Evolutionary conservation across 2,329 filamentous ascomycete species (phyloP), one percentile per base, ranked within the genome.

Genomic region (Cladophialophora immunda): DNA sequence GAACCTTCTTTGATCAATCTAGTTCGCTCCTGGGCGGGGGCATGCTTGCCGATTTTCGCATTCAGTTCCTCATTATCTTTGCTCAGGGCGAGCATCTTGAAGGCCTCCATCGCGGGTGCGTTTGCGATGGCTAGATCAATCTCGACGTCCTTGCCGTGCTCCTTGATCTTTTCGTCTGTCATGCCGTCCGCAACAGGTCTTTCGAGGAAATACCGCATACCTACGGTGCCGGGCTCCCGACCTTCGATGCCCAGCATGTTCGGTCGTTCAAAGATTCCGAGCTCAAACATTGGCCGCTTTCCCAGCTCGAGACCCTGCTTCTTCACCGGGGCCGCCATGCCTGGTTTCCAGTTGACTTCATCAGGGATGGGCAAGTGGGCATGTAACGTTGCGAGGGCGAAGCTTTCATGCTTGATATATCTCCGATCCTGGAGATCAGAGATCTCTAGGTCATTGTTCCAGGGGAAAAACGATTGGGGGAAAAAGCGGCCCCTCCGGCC

Each of bases 221-320:
- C 82, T 11, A 83, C 73, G 0, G 81, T 82, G 0, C 83, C 83
- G 0, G 78, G 77, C 66, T 84, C 82, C 29, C 76, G 76, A 6
- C 81, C 82, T 22, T 80, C 79, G 15, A 78, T 75, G 19, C 77
- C 78, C 3, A 83, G 75, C 82, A 84, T 84, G 64, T 82, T 84
- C 0, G 82, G 82, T 1, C 82, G 75, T 70, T 85, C 82, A 58
- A 80, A 82, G 13, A 81, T 76, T 1, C 80, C 80, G 2, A 81
- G 69, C 50, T 82, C 80, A 62, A 82, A 82, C 1, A 78, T 77
- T 3, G 80, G 77, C 59, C 78, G 72, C 68, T 75, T 81, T 13
- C 70, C 68, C 2, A 73, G 73, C 36, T 72, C 73, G 3, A 69
- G 58, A 34, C 64, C 63, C 36, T 62, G 59, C 29, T 64, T 66